Evolutionary conservation across 1,284 basidiomycete species (phyloP), one percentile per base, ranked within the genome.

Genomic region (Vanrija sp.): DNA sequence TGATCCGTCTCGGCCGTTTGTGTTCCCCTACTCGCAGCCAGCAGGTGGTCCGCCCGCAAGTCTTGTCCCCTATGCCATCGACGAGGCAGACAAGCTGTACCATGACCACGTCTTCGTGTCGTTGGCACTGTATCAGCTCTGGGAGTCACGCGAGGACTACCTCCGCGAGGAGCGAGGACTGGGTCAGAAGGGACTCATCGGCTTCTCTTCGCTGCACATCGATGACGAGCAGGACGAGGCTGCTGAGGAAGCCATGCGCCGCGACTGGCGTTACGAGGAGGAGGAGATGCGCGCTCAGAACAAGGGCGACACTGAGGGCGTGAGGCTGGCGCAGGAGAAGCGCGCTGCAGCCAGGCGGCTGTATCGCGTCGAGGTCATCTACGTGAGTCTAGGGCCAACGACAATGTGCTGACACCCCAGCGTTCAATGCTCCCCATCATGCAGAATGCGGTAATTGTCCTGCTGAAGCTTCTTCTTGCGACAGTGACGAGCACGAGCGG

Each of bases 71-170:
- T 91, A 86, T 69, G 91, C 92, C 12, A 94, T 99, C 59, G 90
- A 93, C 47, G 96, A 99, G 73, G 96, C 96, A 1, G 89, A 95
- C 70, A 84, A 83, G 57, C 80, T 99, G 37, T 98, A 96, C 73
- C 83, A 84, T 62, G 84, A 84, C 61, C 92, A 98, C 68, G 87
- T 96, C 84, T 88, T 96, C 68, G 82, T 98, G 55, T 89, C 89
- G 47, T 79, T 94, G 46, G 84, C 91, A 22, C 77, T 98, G 35
- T 86, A 86, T 79, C 96, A 99, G 78, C 91, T 93, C 81, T 98
- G 91, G 89, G 82, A 88, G 71, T 87, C 91, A 4, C 81, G 96
- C 51, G 94, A 98, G 72, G 94, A 98, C 66, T 96, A 88, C 67
- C 88, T 96, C 80, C 86, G 87, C 3, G 85, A 88, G 49, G 96